Evolutionary conservation across 768 basidiomycete species (phyloP).

Genomic region (Pulveroboletus ravenelii): DNA sequence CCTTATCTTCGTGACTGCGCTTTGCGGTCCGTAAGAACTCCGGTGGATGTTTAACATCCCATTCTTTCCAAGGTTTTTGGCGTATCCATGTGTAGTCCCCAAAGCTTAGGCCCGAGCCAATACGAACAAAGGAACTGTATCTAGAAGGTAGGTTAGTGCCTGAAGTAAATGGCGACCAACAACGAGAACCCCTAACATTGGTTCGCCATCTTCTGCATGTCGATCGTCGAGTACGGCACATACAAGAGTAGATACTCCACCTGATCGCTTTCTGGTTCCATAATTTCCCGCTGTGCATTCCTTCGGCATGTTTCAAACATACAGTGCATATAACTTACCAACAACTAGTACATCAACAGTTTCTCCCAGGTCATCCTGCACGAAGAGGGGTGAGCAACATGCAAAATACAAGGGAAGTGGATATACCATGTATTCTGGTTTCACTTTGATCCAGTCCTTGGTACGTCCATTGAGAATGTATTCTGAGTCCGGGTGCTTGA

Average conservation of each 20-base stretch:
- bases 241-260: constrained; percentile 84
- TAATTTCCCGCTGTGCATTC: constrained; percentile 70
- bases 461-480: constrained; percentile 87
- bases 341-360: constrained; percentile 90
- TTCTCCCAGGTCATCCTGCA: constrained; percentile 85
- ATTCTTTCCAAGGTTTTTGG: constrained; percentile 76
- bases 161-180: background rate
- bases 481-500: constrained; percentile 77
- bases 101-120: constrained; percentile 85
- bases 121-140: constrained; percentile 82
- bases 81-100: constrained; percentile 84
- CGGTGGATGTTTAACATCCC: constrained; percentile 72
- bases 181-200: constrained; percentile 43
- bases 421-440: constrained; percentile 81
- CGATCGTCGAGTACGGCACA: constrained; percentile 86
- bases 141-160: constrained; percentile 34
- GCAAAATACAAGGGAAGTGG: background rate
- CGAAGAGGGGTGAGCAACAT: background rate
- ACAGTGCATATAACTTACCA: constrained; percentile 41
- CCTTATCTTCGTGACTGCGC: constrained; percentile 69
- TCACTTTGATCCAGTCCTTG: constrained; percentile 93
- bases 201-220: constrained; percentile 47
- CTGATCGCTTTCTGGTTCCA: constrained; percentile 80
- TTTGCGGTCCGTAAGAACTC: constrained; percentile 60
- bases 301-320: background rate